phyloP scores from a whole-genome alignment of 345 rosid species.

The Ceriops zippeliana region DNA sequence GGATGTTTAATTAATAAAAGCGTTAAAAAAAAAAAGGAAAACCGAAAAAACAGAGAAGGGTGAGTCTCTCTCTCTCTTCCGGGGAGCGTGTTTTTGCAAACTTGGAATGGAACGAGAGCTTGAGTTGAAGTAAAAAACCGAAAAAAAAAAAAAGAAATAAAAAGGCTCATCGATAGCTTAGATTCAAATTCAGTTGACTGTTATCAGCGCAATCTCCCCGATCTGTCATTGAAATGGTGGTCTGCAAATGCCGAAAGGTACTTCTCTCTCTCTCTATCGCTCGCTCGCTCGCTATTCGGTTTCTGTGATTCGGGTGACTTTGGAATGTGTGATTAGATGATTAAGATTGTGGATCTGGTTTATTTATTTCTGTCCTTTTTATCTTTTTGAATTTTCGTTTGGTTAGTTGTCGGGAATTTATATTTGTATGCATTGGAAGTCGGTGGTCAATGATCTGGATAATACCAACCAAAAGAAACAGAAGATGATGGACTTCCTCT shows the following conservation, averaged over 20 bases:
- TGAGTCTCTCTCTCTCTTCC: too few species aligned
- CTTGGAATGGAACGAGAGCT: not conserved
- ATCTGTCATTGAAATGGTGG: slow-evolving; percentile 24
- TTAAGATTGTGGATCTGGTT: slow-evolving; percentile 21
- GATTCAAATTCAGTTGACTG: not conserved
- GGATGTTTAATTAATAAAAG: too few species aligned
- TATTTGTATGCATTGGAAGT: not conserved
- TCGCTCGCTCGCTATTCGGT: not conserved
- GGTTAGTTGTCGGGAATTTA: too few species aligned
- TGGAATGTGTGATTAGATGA: not conserved
- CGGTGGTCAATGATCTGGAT: not conserved
- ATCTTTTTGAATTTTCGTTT: too few species aligned
- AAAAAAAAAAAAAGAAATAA: not conserved
- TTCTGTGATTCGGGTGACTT: not conserved
- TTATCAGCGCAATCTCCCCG: not conserved
- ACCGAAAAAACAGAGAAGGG: too few species aligned
- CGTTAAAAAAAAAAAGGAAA: too few species aligned
- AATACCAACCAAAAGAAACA: too few species aligned
- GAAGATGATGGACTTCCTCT: not conserved
- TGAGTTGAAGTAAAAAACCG: slow-evolving; percentile 4
- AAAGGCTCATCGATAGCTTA: not conserved
- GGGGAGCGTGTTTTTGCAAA: too few species aligned
- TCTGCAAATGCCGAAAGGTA: slow-evolving; percentile 38
- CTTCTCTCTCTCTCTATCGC: not conserved
- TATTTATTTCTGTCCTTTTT: not conserved